A percentile compares a stretch with the other conserved stretches of the same genome.
phyloP scores from a whole-genome alignment of 345 rosid species.

The Gossypium australe region DNA sequence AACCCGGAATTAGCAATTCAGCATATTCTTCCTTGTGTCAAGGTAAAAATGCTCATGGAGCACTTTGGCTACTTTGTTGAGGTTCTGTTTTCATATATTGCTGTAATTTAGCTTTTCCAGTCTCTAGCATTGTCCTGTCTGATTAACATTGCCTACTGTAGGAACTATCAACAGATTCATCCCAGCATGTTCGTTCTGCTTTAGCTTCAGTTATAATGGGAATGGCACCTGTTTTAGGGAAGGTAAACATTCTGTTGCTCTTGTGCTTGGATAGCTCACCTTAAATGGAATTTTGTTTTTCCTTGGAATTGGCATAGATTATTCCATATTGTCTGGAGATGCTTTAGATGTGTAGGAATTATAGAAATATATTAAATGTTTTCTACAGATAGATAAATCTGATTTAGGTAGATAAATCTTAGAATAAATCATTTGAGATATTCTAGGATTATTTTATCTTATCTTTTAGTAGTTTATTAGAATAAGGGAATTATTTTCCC shows the following conservation, averaged over 20 bases:
- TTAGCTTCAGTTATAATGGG: constrained; percentile 90
- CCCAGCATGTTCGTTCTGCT: constrained; percentile 81
- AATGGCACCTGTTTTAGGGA: constrained; percentile 78
- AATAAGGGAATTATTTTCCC: too few species aligned
- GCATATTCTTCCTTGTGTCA: constrained; percentile 58
- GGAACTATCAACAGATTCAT: constrained; percentile 80
- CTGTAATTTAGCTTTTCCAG: background rate
- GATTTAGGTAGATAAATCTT: too few species aligned
- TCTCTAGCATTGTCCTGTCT: background rate
- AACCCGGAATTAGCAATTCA: constrained; percentile 55
- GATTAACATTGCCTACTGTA: constrained; percentile 19
- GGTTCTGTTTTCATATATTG: background rate
- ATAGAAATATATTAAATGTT: too few species aligned
- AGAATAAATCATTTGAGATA: too few species aligned
- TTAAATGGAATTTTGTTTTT: background rate
- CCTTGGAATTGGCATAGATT: background rate
- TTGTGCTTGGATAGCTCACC: background rate
- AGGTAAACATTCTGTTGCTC: constrained; percentile 24
- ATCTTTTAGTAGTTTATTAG: too few species aligned
- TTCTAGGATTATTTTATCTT: too few species aligned
- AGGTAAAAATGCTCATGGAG: constrained; percentile 27
- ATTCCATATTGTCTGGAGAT: background rate
- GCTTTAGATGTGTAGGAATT: too few species aligned
- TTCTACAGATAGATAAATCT: too few species aligned
- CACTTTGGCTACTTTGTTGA: background rate